Base-by-base conservation (phyloP, 345 rosid genomes). In the Clarkia xantiana region DNA sequence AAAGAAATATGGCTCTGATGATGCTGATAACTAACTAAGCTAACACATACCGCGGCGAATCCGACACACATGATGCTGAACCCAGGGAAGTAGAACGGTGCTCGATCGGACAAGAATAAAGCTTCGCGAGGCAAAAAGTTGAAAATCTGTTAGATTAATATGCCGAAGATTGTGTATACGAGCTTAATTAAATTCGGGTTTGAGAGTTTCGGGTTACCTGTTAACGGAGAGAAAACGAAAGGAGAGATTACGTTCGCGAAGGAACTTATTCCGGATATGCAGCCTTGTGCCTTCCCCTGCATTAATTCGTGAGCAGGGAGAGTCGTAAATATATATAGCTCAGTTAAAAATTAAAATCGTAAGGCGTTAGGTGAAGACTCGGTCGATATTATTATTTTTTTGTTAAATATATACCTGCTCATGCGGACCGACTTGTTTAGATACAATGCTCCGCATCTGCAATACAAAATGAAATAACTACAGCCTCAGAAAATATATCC, bases 281-380 rank as follows among this genome's bases (percentile, higher is more conserved):
- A 72, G 15, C 97, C 95, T 65, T 90, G 95, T 58, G 88, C 88
- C 75, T 77, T 90, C 14, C 97, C 95, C 97, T 85, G 72, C 22
- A 66, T 29, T 29, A 47, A 22, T 11, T 17, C 51, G 16, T 13
- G 14, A 46, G 19, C 44, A 45, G 47, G n/a, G 23, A 58, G n/a
- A n/a, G n/a, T n/a, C n/a, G n/a, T n/a, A n/a, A n/a, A n/a, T n/a
- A n/a, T n/a, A n/a, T n/a, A n/a, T n/a, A n/a, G n/a, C n/a, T n/a
- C n/a, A n/a, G n/a, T n/a, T n/a, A n/a, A n/a, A n/a, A 2, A 5
- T 22, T 2, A 5, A 22, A 22, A 22, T 2, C 2, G 25, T 22
- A 22, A 22, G 25, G 25, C 5, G 1, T 49, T 25, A 18, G 3
- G 18, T 10, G 36, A 25, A 25, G 1, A 25, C 16, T 10, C 20